A percentile compares a stretch with the other conserved stretches of the same genome.
Evolutionary conservation across 129 eudicot species (phyloP).

Genomic region (Rutidosis leptorrhynchoides): DNA sequence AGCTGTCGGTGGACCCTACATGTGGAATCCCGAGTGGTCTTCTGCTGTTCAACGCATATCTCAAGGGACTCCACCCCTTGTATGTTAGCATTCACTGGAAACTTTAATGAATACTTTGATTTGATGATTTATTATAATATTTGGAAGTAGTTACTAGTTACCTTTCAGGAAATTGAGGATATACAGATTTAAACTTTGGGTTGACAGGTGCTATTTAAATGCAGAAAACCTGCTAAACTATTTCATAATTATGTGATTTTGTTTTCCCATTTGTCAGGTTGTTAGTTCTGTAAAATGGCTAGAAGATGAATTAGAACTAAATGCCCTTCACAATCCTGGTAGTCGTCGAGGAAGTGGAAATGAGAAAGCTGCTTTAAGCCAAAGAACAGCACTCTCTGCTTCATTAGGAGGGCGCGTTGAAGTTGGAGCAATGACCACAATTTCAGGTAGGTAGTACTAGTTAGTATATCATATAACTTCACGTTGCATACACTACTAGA

Average conservation of each 20-base stretch:
- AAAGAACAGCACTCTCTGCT: constrained; percentile 96
- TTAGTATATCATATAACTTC: neutral
- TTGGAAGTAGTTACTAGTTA: neutral
- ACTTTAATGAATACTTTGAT: neutral
- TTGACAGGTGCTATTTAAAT: neutral
- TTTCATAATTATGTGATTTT: neutral
- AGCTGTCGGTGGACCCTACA: constrained; percentile 96
- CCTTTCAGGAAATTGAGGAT: neutral
- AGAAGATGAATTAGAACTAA: constrained; percentile 98
- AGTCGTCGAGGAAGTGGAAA: constrained; percentile 94
- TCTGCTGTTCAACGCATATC: constrained; percentile 95
- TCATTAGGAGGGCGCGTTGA: constrained; percentile 94
- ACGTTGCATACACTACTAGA: neutral
- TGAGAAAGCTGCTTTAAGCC: constrained; percentile 92
- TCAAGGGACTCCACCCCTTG: constrained; percentile 99
- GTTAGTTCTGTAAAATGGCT: constrained; percentile 99
- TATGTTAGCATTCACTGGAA: constrained; percentile 43
- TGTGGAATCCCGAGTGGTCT: constrained; percentile 93
- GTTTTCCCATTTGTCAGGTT: constrained; percentile 45
- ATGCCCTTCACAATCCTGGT: constrained; percentile 98
- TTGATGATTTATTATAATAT: neutral
- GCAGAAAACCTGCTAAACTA: neutral
- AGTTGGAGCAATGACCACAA: constrained; percentile 88
- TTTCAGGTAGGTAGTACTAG: constrained; percentile 60
- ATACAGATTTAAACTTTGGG: neutral